These are phyloP conservation scores for Clonostachys sp. DNA, from an alignment of 2,329 filamentous ascomycete species.

Conservation along the genomic window DNA sequence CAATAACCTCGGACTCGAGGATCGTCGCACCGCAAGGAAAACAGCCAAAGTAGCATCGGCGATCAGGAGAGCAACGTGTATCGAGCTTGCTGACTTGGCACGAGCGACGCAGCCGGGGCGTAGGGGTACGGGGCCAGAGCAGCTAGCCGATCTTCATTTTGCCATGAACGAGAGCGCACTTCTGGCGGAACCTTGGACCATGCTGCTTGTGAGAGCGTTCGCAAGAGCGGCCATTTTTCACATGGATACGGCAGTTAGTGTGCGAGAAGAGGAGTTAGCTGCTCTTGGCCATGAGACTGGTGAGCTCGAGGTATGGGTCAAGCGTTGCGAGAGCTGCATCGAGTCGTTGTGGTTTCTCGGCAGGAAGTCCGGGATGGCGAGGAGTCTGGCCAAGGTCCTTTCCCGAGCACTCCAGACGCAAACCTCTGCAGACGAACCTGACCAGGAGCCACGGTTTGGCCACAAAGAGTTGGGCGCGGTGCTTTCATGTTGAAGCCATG, in stretches of 20 bases:
- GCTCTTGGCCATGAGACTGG: slow-evolving; percentile 8
- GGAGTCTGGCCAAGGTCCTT: not conserved
- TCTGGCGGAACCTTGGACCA: slow-evolving; percentile 57
- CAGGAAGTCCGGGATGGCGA: slow-evolving; percentile 46
- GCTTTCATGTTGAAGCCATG: too few species aligned
- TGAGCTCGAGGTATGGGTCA: too few species aligned
- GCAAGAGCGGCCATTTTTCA: slow-evolving; percentile 35
- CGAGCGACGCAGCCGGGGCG: slow-evolving; percentile 21
- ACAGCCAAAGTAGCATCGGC: slow-evolving; percentile 24
- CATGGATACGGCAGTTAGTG: slow-evolving; percentile 25
- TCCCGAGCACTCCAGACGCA: too few species aligned
- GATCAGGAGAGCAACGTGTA: slow-evolving; percentile 36
- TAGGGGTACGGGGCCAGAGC: slow-evolving; percentile 19
- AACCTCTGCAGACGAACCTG: too few species aligned
- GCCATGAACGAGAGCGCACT: slow-evolving; percentile 49
- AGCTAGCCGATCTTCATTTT: slow-evolving; percentile 40
- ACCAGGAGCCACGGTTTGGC: too few species aligned
- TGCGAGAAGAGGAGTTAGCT: slow-evolving; percentile 13
- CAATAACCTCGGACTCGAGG: slow-evolving; percentile 15
- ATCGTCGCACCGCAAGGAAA: slow-evolving; percentile 15
- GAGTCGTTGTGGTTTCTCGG: slow-evolving; percentile 49
- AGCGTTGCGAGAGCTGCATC: slow-evolving; percentile 27
- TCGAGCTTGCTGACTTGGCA: slow-evolving; percentile 42
- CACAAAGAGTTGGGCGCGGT: too few species aligned
- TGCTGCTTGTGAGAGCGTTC: slow-evolving; percentile 48